Evolutionary conservation across 257 asterid genomes (phyloP).

Genomic region (Solanum pinnatisectum): DNA sequence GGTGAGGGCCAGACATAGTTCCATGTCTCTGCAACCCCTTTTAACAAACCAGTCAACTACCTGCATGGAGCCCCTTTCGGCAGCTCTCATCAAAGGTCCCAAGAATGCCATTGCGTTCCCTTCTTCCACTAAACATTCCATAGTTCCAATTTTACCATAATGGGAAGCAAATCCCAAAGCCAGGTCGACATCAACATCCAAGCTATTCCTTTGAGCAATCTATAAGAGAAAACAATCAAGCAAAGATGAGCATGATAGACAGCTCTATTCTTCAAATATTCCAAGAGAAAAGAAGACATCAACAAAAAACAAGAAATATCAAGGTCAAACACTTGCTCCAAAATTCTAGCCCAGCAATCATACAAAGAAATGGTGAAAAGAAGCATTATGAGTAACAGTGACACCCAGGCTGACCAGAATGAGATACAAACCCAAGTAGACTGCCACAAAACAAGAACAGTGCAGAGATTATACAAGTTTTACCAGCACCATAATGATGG

Average conservation of each 20-base stretch:
- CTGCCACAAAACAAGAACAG: background rate
- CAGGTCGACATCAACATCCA: constrained; percentile 94
- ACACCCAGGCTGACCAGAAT: background rate
- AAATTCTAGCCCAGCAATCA: background rate
- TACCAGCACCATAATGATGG: background rate
- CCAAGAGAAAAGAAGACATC: background rate
- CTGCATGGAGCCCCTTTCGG: constrained; percentile 88
- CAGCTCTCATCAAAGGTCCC: constrained; percentile 97
- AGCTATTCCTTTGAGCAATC: constrained; percentile 98
- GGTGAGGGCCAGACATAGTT: constrained; percentile 89
- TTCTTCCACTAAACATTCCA: constrained; percentile 96
- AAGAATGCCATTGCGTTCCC: constrained; percentile 92
- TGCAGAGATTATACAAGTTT: background rate
- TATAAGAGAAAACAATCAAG: constrained; percentile 11
- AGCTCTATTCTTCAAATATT: background rate
- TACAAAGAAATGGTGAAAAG: constrained; percentile 1
- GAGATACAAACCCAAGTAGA: background rate
- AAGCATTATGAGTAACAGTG: background rate
- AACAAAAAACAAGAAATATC: background rate
- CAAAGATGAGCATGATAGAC: background rate
- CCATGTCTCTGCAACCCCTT: constrained; percentile 95
- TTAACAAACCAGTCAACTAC: constrained; percentile 91
- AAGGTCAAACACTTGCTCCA: background rate
- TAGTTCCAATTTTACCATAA: constrained; percentile 78
- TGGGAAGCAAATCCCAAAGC: constrained; percentile 97